phyloP scores from a whole-genome alignment of 768 basidiomycete species.

The Lactarius evosmus region DNA sequence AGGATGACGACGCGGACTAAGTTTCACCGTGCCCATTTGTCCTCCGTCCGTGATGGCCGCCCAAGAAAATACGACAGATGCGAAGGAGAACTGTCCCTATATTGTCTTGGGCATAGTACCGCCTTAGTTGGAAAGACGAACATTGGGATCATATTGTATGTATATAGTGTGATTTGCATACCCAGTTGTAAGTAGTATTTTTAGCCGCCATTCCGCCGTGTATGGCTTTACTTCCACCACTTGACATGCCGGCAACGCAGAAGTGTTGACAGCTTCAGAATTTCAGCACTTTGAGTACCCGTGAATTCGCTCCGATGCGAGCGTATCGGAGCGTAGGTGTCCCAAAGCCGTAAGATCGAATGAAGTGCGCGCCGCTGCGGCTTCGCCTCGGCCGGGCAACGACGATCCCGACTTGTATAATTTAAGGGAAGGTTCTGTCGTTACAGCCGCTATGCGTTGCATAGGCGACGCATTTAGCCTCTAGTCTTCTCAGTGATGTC shows the following conservation, averaged over 20 bases:
- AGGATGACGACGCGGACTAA: constrained; percentile 42
- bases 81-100: constrained; percentile 11
- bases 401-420: constrained; percentile 21
- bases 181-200: constrained; percentile 29
- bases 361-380: background rate
- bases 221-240: constrained; percentile 8
- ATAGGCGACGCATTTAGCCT: constrained; percentile 22
- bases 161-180: constrained; percentile 29
- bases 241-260: constrained; percentile 2
- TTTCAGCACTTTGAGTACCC: background rate
- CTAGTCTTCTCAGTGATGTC: constrained; percentile 18
- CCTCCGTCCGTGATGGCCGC: constrained; percentile 27
- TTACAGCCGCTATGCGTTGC: constrained; percentile 20
- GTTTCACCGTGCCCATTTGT: background rate
- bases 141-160: constrained; percentile 29
- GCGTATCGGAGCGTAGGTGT: constrained; percentile 6
- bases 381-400: constrained; percentile 13
- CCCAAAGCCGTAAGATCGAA: constrained; percentile 1
- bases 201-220: constrained; percentile 14
- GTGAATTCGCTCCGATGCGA: constrained; percentile 8
- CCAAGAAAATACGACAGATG: constrained; percentile 7
- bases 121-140: constrained; percentile 24
- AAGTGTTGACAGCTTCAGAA: background rate
- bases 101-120: constrained; percentile 11
- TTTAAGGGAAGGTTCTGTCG: constrained; percentile 23